Evolutionary conservation across 257 asterid genomes (phyloP).

Genomic region (Gynochthodes officinalis): DNA sequence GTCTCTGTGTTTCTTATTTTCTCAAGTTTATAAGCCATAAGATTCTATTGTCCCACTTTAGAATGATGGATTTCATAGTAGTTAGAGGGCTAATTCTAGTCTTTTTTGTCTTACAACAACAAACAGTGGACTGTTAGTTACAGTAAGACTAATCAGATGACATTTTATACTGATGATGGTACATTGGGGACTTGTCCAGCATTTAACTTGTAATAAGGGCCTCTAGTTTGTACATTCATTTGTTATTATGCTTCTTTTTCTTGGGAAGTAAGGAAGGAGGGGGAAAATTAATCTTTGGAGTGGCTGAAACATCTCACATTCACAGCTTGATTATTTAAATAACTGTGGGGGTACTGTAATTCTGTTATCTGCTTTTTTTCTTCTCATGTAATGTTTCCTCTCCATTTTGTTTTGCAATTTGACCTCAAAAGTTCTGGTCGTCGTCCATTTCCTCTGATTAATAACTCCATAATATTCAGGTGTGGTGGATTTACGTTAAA

Average conservation of each 20-base stretch:
- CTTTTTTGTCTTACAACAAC: neutral
- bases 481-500: neutral
- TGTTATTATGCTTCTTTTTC: too few species aligned
- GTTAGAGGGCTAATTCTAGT: neutral
- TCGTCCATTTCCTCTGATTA: neutral
- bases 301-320: too few species aligned
- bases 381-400: neutral
- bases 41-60: too few species aligned
- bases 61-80: too few species aligned
- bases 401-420: too few species aligned
- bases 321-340: neutral
- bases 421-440: neutral
- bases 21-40: too few species aligned
- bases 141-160: neutral
- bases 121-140: neutral
- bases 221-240: neutral
- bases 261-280: neutral
- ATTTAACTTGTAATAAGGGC: too few species aligned
- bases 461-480: neutral
- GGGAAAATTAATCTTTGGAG: neutral
- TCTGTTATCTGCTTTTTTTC: neutral
- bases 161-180: too few species aligned
- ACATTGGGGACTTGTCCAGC: too few species aligned
- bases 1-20: too few species aligned
- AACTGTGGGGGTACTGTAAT: neutral